Evolutionary conservation across 2,329 filamentous ascomycete genomes (phyloP), one percentile per base, ranked within the genome.

Genomic region (Phyllosticta citriasiana): DNA sequence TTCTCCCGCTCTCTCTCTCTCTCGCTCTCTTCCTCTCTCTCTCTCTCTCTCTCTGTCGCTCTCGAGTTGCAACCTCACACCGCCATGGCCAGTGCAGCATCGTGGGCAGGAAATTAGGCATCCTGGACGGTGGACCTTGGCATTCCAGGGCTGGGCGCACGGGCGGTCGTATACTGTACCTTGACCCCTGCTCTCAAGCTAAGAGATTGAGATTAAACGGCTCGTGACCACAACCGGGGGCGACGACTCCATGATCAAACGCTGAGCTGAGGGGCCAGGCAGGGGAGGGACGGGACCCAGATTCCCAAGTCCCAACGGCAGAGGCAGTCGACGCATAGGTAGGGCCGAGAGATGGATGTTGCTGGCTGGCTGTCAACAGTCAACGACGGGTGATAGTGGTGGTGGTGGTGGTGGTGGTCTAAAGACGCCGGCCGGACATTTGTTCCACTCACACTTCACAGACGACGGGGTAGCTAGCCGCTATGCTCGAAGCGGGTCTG

Each of bases 201-300:
- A 40, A 40, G 58, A 60, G 58, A 60, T 60, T 60, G 58, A 60
- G 58, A 60, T 60, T 60, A 60, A 55, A 60, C 53, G 24, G 58
- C 58, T 60, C 58, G 58, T 60, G 58, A 60, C 58, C 51, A 40
- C 58, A 26, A 27, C 26, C 55, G 35, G 24, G 26, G 57, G 57
- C 57, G 52, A 40, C 51, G 53, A 25, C 58, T 35, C 52, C 58
- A 53, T 52, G 58, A 60, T 60, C 58, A 60, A 60, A 60, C 58
- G 52, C 52, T 40, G 52, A 30, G 9, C 57, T 50, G 57, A 50
- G 57, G 14, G 33, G 12, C 57, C 35, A 26, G 57, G 50, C 51
- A 30, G 47, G 54, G 19, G 52, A 30, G 52, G 19, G 19, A 22
- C 19, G 19, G 19, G 19, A 22, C 19, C 19, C 19, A 22, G 19